phyloP scores from a whole-genome alignment of 345 rosid genomes.

The Citrus cavaleriei region DNA sequence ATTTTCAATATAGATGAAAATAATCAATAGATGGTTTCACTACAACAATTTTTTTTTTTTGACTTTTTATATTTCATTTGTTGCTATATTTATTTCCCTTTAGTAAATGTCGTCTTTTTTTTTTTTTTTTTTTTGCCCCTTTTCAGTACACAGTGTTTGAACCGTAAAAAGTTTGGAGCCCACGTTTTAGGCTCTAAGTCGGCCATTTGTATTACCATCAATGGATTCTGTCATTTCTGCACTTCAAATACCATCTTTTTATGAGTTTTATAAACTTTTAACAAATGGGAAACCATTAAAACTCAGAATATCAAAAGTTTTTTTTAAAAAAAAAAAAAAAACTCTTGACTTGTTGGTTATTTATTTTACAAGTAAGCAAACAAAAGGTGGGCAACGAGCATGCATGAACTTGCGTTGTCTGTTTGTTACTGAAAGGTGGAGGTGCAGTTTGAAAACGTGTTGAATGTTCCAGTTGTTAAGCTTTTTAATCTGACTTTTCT shows the following conservation, averaged over 20 bases:
- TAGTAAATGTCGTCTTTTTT: no score
- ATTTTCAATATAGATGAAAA: no score
- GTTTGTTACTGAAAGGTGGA: constrained; percentile 20
- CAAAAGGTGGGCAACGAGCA: neutral
- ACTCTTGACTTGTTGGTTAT: neutral
- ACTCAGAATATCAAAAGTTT: no score
- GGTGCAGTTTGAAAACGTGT: constrained; percentile 24
- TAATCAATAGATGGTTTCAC: no score
- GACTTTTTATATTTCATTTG: no score
- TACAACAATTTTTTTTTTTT: no score
- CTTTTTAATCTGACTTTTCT: constrained; percentile 25
- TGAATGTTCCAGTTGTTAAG: constrained; percentile 13
- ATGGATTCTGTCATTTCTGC: neutral
- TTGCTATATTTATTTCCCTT: no score
- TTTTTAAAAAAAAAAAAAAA: no score
- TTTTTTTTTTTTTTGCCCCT: no score
- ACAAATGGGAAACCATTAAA: neutral
- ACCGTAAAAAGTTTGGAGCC: neutral
- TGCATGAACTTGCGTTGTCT: constrained; percentile 7
- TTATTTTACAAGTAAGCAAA: neutral
- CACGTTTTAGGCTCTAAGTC: neutral
- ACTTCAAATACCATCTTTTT: neutral
- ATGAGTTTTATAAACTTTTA: neutral
- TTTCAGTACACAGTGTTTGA: neutral
- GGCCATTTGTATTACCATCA: neutral